Evolutionary conservation across 805 yeast species (phyloP), one percentile per base, ranked within the genome.

Genomic region (Wilhelminamyces savonicus): DNA sequence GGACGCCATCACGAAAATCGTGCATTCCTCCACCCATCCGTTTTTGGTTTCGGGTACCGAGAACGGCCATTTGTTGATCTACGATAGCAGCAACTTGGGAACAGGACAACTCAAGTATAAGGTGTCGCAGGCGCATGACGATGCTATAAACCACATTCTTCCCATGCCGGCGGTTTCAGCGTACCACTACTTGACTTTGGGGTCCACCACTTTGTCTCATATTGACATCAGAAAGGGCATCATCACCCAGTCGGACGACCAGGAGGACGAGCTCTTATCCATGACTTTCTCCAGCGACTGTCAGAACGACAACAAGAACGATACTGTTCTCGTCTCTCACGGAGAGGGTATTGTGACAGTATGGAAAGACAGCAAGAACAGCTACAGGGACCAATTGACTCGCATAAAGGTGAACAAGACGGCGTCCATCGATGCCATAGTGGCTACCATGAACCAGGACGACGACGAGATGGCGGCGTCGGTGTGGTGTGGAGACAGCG

Each of bases 181-280:
- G 5, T 83, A 87, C 56, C 88, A 82, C 48, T 84, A 76, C 44
- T 66, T 87, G 15, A 74, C 92, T 0, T 66, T 82, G 16, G 97
- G 96, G 2, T 79, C 90, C 8, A 83, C 95, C 3, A 81, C 88
- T 0, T 59, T 90, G 24, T 71, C 86, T 1, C 80, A 79, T 35
- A 68, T 88, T 45, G 97, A 90, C 52, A 66, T 81, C 3, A 62
- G 96, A 27, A 83, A 81, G 43, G 83, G 82, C 4, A 67, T 77
- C 2, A 53, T 80, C 2, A 57, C 72, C 3, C 69, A 70, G 23
- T 78, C 88, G 21, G 97, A 88, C 39, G 88, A 86, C 50, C 98
- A 90, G 58, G 95, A 82, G 42, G 97, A 90, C 48, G 98, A 90
- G 50, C 58, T 90, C n/a, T 57, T 90, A 24, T 69, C 87, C 32